Percentiles rank a stretch among this genome's conserved stretches.
phyloP scores from a whole-genome alignment of 805 yeast genomes.

The Ogataea nonfermentans region DNA sequence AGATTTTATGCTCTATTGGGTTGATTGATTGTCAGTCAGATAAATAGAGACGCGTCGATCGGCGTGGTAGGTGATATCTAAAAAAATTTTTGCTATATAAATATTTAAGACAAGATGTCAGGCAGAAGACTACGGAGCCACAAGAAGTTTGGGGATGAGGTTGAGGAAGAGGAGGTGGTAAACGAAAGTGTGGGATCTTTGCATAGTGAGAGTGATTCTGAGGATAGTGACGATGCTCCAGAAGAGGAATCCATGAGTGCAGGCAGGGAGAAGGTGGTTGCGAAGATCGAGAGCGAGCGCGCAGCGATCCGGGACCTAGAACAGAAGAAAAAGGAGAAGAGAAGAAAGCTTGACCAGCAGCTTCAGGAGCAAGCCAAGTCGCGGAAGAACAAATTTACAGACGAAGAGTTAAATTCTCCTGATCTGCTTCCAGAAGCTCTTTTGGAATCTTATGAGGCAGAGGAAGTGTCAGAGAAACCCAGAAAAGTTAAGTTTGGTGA shows the following conservation, averaged over 20 bases:
- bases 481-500: constrained; percentile 38
- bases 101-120: constrained; percentile 6
- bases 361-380: constrained; percentile 33
- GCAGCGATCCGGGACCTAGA: constrained; percentile 24
- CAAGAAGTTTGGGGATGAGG: constrained; percentile 17
- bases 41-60: constrained; percentile 8
- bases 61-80: constrained; percentile 2
- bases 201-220: constrained; percentile 12
- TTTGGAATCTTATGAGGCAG: constrained; percentile 31
- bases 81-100: constrained; percentile 11
- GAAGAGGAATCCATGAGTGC: constrained; percentile 40
- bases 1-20: constrained; percentile 21
- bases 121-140: constrained; percentile 21
- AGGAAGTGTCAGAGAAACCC: constrained; percentile 17
- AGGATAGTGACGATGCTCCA: constrained; percentile 46
- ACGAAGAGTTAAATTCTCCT: constrained; percentile 25
- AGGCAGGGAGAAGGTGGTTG: constrained; percentile 13
- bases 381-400: constrained; percentile 13
- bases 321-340: constrained; percentile 27
- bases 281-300: constrained; percentile 26
- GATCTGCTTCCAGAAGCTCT: constrained; percentile 42
- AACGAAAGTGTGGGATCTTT: constrained; percentile 18
- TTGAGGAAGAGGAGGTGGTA: constrained; percentile 9
- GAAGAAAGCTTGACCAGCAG: constrained; percentile 36
- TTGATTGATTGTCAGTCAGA: constrained; percentile 11